These are phyloP conservation scores for Polychaeton citri DNA, from an alignment of 2,329 filamentous ascomycete species.

Conservation along the genomic window DNA sequence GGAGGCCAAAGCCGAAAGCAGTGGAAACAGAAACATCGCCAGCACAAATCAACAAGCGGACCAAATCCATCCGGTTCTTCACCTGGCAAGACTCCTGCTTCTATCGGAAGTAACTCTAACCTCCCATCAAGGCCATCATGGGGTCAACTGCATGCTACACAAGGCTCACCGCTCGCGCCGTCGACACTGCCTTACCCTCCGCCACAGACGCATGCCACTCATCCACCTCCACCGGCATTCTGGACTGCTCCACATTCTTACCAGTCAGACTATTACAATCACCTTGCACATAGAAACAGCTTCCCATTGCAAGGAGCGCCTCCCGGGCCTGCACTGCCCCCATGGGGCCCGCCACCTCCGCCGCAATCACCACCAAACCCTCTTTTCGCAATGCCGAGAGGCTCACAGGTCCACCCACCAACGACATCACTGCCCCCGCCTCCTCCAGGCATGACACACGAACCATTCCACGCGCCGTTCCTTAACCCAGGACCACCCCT, in stretches of 20 bases:
- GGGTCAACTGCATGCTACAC: too few relatives aligned
- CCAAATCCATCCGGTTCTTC: neutral
- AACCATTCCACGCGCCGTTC: slow-evolving; percentile 1
- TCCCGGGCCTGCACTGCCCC: neutral
- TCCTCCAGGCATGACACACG: slow-evolving; percentile 3
- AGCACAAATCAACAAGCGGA: neutral
- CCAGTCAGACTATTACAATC: slow-evolving; percentile 1
- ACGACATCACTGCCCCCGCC: slow-evolving; percentile 2
- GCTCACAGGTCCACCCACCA: neutral
- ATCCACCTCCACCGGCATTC: neutral
- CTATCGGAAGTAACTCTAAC: too few relatives aligned
- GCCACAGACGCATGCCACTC: too few relatives aligned
- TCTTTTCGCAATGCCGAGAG: slow-evolving; percentile 7
- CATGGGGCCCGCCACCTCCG: slow-evolving; percentile 1
- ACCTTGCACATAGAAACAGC: slow-evolving; percentile 6
- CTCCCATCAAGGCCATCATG: too few relatives aligned
- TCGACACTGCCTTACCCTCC: too few relatives aligned
- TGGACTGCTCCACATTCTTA: neutral
- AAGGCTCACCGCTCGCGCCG: too few relatives aligned
- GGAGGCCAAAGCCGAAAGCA: slow-evolving; percentile 3
- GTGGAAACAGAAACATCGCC: slow-evolving; percentile 1
- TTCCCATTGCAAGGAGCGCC: slow-evolving; percentile 1
- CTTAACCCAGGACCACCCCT: slow-evolving; percentile 3
- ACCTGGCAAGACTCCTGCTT: too few relatives aligned
- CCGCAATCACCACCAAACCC: slow-evolving; percentile 5